Evolutionary conservation across 2,329 filamentous ascomycete genomes (phyloP), one percentile per base, ranked within the genome.

Genomic region (Cercospora nicotianae): DNA sequence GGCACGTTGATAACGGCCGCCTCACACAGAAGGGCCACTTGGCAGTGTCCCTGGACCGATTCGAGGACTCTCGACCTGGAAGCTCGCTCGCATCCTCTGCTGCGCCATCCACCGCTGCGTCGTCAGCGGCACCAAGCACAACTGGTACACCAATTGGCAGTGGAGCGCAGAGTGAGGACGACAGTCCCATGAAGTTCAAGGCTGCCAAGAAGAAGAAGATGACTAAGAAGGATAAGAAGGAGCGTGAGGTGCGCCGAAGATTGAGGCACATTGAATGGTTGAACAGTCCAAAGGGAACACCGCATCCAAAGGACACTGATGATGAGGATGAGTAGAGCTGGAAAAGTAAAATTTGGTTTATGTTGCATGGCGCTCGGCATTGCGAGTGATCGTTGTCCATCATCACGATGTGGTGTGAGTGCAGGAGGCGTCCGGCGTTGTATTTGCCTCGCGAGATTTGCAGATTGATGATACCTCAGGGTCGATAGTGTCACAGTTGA

Each of bases 131-230:
- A 8, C 72, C 77, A 12, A 73, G 68, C 18, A 75, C 75, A n/a
- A 72, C 71, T 45, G 77, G 75, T 16, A 78, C 77, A 5, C 78
- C 79, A 3, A 71, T 71, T 18, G 77, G 74, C 39, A 74, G 70
- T 63, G 76, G 73, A 6, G 76, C 73, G 26, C 75, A 76, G 65
- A 71, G 69, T 39, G 94, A 93, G n/a, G 88, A 86, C 0, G 94
- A 98, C 81, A 94, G 95, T 74, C 89, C 88, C 68, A 85, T 99
- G 85, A 94, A 96, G 83, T 99, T 99, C 89, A 88, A 86, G 80
- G 86, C 91, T 9, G 95, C 94, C 87, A 90, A 90, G 83, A 97
- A 97, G 93, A 96, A 94, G 89, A 99, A 99, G 92, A 88, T 95
- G 88, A 99, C 95, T 66, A 92, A 96, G 85, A 93, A 93, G 82